Conservation (phyloP, 2,329 filamentous ascomycete genomes). For the Alternaria burnsii region DNA sequence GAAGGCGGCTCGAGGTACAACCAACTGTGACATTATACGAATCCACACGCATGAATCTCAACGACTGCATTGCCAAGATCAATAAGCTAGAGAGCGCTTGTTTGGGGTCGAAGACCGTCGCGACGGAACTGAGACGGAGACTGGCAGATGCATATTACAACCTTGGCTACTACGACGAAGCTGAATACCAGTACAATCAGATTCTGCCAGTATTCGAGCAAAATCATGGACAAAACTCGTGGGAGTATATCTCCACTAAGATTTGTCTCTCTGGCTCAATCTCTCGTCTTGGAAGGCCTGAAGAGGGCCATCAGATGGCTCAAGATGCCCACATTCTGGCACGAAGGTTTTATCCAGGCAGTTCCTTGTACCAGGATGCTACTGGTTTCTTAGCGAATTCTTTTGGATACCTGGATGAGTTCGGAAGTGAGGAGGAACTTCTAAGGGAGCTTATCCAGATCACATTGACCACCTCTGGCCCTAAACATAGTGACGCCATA, state of each 20-base stretch:
- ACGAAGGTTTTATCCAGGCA: not conserved
- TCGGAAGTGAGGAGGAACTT: not conserved
- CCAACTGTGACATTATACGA: not conserved
- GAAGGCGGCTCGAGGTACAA: not conserved
- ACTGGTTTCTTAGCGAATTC: accelerated
- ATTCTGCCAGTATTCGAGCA: not conserved
- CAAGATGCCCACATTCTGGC: not conserved
- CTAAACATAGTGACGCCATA: not conserved
- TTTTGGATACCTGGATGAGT: not conserved
- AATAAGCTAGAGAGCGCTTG: not conserved
- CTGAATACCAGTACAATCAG: not conserved
- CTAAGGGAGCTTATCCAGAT: not conserved
- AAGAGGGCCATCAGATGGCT: not conserved
- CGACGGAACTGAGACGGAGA: not conserved
- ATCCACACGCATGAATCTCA: not conserved
- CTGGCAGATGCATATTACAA: not conserved
- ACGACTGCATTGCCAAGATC: not conserved
- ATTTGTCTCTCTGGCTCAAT: accelerated
- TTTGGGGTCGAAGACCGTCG: not conserved
- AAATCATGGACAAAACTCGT: not conserved
- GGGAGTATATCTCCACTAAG: accelerated
- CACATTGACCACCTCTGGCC: not conserved
- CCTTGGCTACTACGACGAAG: not conserved
- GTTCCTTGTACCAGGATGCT: not conserved
- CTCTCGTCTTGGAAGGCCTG: not conserved